Percentiles rank a stretch among this genome's conserved stretches.
Evolutionary conservation across 495 filamentous ascomycete species (phyloP).

Genomic region (Talaromyces borbonicus): DNA sequence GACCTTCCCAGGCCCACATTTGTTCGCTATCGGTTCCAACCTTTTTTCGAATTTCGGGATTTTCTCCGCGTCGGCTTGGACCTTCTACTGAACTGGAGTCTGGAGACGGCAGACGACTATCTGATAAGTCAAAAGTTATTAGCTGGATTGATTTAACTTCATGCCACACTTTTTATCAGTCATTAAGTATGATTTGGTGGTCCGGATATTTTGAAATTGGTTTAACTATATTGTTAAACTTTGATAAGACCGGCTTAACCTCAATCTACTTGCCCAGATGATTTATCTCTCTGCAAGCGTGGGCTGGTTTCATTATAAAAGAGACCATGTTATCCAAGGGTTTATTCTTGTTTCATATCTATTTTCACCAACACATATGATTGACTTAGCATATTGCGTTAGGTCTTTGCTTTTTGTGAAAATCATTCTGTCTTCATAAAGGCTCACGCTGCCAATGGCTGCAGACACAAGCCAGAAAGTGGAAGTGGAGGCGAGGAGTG

Average conservation of each 20-base stretch:
- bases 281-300: too few relatives aligned
- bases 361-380: not conserved
- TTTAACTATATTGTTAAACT: not conserved
- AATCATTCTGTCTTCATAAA: not conserved
- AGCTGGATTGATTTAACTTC: not conserved
- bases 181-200: too few relatives aligned
- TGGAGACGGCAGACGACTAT: not conserved
- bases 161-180: too few relatives aligned
- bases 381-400: not conserved
- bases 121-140: too few relatives aligned
- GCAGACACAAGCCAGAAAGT: not conserved
- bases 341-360: not conserved
- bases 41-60: not conserved
- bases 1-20: constrained; percentile 4
- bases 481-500: not conserved
- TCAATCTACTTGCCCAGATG: not conserved
- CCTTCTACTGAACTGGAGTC: constrained; percentile 1
- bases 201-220: not conserved
- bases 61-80: not conserved
- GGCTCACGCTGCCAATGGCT: not conserved
- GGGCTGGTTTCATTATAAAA: not conserved
- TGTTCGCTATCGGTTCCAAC: not conserved
- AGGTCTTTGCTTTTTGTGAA: not conserved
- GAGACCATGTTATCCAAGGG: not conserved
- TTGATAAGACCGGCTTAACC: not conserved